Percentiles rank a stretch among this genome's conserved stretches.
Evolutionary conservation across 2,329 filamentous ascomycete genomes (phyloP).

Genomic region (Pseudogymnoascus sp.): DNA sequence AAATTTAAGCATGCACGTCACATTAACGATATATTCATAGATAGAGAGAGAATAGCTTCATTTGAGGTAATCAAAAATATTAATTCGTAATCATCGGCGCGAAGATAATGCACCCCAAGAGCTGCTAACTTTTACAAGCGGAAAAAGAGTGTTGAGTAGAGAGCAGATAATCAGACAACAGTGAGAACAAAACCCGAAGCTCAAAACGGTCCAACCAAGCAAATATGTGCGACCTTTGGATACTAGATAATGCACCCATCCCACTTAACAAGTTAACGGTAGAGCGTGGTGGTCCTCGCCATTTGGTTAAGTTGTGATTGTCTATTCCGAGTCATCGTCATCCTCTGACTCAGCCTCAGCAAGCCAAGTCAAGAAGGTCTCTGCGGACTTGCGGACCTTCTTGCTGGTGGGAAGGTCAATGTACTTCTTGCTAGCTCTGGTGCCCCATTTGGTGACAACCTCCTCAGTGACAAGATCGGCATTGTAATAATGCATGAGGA

Average conservation of each 20-base stretch:
- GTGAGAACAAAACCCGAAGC: background rate
- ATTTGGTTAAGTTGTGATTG: background rate
- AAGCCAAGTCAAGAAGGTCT: constrained; percentile 92
- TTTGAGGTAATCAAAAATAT: constrained; percentile 8
- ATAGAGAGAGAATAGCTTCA: constrained; percentile 7
- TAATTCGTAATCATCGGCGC: constrained; percentile 5
- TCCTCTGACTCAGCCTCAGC: constrained; percentile 71
- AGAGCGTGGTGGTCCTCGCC: background rate
- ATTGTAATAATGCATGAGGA: constrained; percentile 85
- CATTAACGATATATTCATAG: constrained; percentile 10
- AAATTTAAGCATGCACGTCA: background rate
- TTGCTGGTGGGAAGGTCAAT: constrained; percentile 81
- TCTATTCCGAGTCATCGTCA: constrained; percentile 51
- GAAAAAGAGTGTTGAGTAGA: constrained; percentile 1
- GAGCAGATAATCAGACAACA: constrained; percentile 6
- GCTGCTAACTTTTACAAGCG: constrained; percentile 5
- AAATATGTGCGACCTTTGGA: background rate
- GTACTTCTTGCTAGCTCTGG: constrained; percentile 97
- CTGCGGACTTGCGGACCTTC: constrained; percentile 90
- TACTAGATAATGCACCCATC: background rate
- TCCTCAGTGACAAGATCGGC: constrained; percentile 84
- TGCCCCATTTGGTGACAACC: constrained; percentile 80
- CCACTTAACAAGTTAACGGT: background rate
- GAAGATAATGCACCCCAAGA: background rate
- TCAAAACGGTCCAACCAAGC: background rate